These are phyloP conservation scores for Rubroboletus satanas DNA, from an alignment of 768 basidiomycete species.

Conservation along the genomic window DNA sequence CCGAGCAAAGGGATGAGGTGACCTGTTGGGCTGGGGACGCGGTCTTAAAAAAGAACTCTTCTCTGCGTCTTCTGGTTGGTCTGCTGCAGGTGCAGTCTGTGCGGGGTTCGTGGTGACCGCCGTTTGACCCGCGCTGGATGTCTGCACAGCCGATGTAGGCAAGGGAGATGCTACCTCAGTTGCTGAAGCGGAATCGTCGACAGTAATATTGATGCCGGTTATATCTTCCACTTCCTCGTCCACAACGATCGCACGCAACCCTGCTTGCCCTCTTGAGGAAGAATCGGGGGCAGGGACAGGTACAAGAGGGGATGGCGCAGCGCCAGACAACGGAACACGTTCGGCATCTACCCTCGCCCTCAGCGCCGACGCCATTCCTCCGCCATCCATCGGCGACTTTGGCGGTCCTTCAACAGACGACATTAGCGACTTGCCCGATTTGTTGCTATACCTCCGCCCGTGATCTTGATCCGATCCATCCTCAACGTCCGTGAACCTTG, in stretches of 20 bases:
- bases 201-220: slow-evolving; percentile 5
- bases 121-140: slow-evolving; percentile 8
- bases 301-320: not conserved
- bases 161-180: slow-evolving; percentile 11
- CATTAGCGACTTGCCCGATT: slow-evolving; percentile 12
- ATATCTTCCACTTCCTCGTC: slow-evolving; percentile 14
- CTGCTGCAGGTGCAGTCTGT: slow-evolving; percentile 1
- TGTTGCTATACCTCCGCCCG: slow-evolving; percentile 15
- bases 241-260: slow-evolving; percentile 11
- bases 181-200: slow-evolving; percentile 4
- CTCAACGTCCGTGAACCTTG: slow-evolving; percentile 28
- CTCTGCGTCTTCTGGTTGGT: slow-evolving; percentile 6
- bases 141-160: slow-evolving; percentile 5
- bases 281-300: not conserved
- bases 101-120: slow-evolving; percentile 17
- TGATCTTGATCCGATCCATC: slow-evolving; percentile 26
- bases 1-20: slow-evolving; percentile 29
- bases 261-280: not conserved
- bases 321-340: not conserved
- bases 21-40: slow-evolving; percentile 18
- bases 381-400: slow-evolving; percentile 13
- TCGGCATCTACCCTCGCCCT: slow-evolving; percentile 16
- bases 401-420: slow-evolving; percentile 15
- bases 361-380: slow-evolving; percentile 16
- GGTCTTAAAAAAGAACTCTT: slow-evolving; percentile 25